Conservation (phyloP, 257 asterid species). For the Coffea canephora region DNA sequence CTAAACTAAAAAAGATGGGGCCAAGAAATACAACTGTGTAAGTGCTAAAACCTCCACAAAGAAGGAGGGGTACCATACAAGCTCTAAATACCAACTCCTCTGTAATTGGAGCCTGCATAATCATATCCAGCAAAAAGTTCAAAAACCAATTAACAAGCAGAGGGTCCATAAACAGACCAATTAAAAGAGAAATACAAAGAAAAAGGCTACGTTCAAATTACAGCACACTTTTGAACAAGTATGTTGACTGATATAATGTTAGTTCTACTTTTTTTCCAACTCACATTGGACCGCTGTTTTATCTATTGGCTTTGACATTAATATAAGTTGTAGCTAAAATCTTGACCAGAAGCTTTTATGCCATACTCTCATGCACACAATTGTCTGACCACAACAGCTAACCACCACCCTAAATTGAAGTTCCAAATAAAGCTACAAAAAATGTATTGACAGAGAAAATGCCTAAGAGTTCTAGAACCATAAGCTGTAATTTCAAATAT, state of each 20-base stretch:
- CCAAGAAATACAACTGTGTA: constrained; percentile 64
- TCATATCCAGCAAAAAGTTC: constrained; percentile 14
- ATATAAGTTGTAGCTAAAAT: neutral
- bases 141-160: constrained; percentile 3
- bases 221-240: neutral
- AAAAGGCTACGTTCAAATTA: neutral
- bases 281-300: neutral
- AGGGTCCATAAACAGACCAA: neutral
- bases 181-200: neutral
- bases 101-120: constrained; percentile 82
- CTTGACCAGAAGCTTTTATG: too few species aligned
- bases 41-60: constrained; percentile 81
- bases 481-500: too few species aligned
- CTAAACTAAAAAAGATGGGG: constrained; percentile 91
- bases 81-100: constrained; percentile 98
- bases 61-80: constrained; percentile 89
- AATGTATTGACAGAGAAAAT: too few species aligned
- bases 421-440: too few species aligned
- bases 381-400: too few species aligned
- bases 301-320: neutral
- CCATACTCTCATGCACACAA: too few species aligned
- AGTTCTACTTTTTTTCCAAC: neutral
- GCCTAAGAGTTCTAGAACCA: too few species aligned
- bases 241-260: neutral
- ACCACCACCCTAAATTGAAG: too few species aligned